Percentiles rank a stretch among this genome's conserved stretches.
Conservation (phyloP, 441 rosid genomes). For the Melastoma candidum region DNA sequence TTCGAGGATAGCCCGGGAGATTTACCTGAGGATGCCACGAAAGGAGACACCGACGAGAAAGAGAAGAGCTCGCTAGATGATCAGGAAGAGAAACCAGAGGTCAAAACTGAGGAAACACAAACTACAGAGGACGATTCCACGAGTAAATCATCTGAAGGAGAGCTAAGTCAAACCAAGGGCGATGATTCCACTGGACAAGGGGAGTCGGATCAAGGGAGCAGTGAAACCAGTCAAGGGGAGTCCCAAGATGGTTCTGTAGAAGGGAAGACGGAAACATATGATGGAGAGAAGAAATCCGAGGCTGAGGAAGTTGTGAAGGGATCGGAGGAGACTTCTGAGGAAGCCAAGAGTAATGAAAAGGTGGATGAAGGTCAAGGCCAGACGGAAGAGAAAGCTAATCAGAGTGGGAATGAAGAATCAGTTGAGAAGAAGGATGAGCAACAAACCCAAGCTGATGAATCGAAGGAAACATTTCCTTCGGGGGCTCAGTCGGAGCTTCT, state of each 20-base stretch:
- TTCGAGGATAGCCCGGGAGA: slow-evolving; percentile 46
- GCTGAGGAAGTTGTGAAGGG: slow-evolving; percentile 1
- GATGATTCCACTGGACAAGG: no score
- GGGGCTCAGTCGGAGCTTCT: slow-evolving; percentile 70
- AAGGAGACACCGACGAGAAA: slow-evolving; percentile 34
- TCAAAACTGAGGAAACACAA: slow-evolving; percentile 7
- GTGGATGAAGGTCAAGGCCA: slow-evolving; percentile 25
- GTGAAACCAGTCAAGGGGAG: slow-evolving; percentile 36
- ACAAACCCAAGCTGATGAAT: slow-evolving; percentile 34
- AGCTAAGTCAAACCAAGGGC: slow-evolving; percentile 13
- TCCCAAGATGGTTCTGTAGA: slow-evolving; percentile 21
- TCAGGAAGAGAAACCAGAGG: slow-evolving; percentile 28
- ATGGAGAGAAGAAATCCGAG: slow-evolving; percentile 20
- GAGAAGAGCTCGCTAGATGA: slow-evolving; percentile 21
- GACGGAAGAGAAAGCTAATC: slow-evolving; percentile 29
- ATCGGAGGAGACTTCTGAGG: slow-evolving; percentile 20
- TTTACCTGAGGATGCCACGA: slow-evolving; percentile 44
- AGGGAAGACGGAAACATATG: slow-evolving; percentile 26
- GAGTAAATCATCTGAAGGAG: slow-evolving; percentile 2
- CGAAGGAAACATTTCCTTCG: slow-evolving; percentile 54
- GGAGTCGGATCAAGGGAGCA: slow-evolving; percentile 2
- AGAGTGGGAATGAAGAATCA: slow-evolving; percentile 27
- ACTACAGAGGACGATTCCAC: slow-evolving; percentile 16
- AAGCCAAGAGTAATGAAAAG: slow-evolving; percentile 24
- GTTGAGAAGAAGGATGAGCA: slow-evolving; percentile 28